Conservation (phyloP, 2,329 filamentous ascomycete species). For the Penicillium vulpinum region DNA sequence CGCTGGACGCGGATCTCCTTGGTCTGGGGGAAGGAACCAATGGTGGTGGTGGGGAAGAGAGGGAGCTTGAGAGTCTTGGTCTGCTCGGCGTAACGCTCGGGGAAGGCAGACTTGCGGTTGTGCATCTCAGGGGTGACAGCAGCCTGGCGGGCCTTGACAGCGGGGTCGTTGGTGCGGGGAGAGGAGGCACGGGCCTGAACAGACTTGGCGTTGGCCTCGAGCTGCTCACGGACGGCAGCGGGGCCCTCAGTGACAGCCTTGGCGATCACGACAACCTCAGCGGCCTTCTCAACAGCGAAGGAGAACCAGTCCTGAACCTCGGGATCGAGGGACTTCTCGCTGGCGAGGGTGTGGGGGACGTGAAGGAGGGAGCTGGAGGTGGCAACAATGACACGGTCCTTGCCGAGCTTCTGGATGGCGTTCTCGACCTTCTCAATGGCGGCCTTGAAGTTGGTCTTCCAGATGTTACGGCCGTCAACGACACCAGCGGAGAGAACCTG, state of each 20-base stretch:
- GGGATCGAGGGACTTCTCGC: constrained; percentile 95
- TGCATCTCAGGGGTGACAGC: constrained; percentile 82
- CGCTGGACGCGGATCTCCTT: constrained; percentile 96
- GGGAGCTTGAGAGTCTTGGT: constrained; percentile 91
- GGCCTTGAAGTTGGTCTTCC: constrained; percentile 99
- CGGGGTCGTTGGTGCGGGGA: constrained; percentile 91
- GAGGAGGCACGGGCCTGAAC: constrained; percentile 88
- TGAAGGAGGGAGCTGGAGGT: constrained; percentile 97
- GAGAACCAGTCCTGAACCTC: constrained; percentile 99
- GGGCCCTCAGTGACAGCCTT: constrained; percentile 96
- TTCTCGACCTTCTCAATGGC: constrained; percentile 88
- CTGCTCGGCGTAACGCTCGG: constrained; percentile 80
- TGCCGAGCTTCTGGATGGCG: constrained; percentile 92
- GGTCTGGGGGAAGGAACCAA: constrained; percentile 99
- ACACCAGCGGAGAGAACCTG: constrained; percentile 94
- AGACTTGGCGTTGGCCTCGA: constrained; percentile 96
- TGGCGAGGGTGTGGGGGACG: constrained; percentile 95
- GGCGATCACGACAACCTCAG: constrained; percentile 87
- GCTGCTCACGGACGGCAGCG: constrained; percentile 78
- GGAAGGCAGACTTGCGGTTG: constrained; percentile 90
- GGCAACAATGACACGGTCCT: constrained; percentile 94
- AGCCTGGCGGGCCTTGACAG: constrained; percentile 94
- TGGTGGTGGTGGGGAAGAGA: constrained; percentile 98
- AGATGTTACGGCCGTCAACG: constrained; percentile 98
- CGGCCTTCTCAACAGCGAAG: constrained; percentile 92